Percentiles rank a stretch among this genome's conserved stretches.
These are phyloP conservation scores for Peribolospora kevripleyi DNA, from an alignment of 768 basidiomycete genomes.

Conservation along the genomic window DNA sequence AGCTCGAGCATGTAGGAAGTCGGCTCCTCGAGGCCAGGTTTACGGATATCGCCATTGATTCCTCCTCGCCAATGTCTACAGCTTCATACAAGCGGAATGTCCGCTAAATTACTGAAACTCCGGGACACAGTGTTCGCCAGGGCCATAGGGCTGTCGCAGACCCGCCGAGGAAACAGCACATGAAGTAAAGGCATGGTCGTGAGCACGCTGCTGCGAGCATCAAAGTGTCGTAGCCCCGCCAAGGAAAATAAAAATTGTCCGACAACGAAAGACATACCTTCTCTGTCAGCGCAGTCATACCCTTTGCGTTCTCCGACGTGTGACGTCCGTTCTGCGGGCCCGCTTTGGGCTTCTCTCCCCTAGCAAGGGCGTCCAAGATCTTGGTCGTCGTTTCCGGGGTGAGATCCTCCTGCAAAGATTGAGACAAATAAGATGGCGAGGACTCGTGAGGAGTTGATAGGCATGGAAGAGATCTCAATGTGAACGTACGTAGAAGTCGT, in stretches of 20 bases:
- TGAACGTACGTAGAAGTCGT: slow-evolving; percentile 73
- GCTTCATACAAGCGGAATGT: too few relatives aligned
- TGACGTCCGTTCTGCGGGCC: slow-evolving; percentile 71
- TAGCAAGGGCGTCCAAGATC: slow-evolving; percentile 21
- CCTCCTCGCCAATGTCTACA: too few relatives aligned
- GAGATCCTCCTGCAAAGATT: slow-evolving; percentile 20
- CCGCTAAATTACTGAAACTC: slow-evolving; percentile 41
- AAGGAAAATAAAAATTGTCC: not conserved
- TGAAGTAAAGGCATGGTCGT: not conserved
- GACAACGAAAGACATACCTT: slow-evolving; percentile 29
- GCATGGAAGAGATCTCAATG: slow-evolving; percentile 1
- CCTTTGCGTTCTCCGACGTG: slow-evolving; percentile 83
- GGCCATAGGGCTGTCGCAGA: slow-evolving; percentile 54
- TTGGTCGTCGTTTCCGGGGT: slow-evolving; percentile 25
- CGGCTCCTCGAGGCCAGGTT: too few relatives aligned
- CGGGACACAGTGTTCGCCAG: slow-evolving; percentile 62
- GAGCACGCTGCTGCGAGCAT: too few relatives aligned
- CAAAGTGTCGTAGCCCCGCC: too few relatives aligned
- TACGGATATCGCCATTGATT: too few relatives aligned
- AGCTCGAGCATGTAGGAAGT: not conserved
- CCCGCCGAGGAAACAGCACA: not conserved
- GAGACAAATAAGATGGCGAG: not conserved
- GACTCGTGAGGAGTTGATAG: not conserved
- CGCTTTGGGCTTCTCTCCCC: slow-evolving; percentile 65
- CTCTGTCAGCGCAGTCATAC: slow-evolving; percentile 49